Evolutionary conservation across 768 basidiomycete species (phyloP).

Genomic region (Postia placenta): DNA sequence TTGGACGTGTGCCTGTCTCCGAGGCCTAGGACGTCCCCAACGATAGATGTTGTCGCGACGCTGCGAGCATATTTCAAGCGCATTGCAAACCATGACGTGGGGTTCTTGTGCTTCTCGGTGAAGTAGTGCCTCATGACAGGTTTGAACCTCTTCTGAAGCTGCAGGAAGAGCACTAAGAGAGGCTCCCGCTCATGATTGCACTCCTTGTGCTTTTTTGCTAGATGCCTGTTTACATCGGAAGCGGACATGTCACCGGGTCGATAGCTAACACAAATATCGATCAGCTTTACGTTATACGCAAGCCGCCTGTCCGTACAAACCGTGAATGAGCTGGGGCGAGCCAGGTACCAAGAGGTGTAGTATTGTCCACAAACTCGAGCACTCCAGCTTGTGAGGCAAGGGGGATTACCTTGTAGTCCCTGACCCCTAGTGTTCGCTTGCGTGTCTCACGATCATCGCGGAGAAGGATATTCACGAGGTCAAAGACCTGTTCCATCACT

Average conservation of each 20-base stretch:
- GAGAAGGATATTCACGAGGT: slow-evolving; percentile 78
- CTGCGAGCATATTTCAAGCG: slow-evolving; percentile 86
- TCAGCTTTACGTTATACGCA: not conserved
- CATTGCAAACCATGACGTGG: slow-evolving; percentile 89
- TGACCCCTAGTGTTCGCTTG: slow-evolving; percentile 63
- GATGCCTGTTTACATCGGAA: slow-evolving; percentile 22
- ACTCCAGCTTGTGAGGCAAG: slow-evolving; percentile 76
- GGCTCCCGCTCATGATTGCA: slow-evolving; percentile 24
- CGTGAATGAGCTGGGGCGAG: slow-evolving; percentile 52
- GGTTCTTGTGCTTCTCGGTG: slow-evolving; percentile 81
- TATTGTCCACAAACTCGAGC: slow-evolving; percentile 86
- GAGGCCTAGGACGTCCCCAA: slow-evolving; percentile 87
- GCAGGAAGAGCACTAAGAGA: slow-evolving; percentile 23
- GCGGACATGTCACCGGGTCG: slow-evolving; percentile 47
- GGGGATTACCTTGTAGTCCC: slow-evolving; percentile 88
- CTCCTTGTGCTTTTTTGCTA: slow-evolving; percentile 29
- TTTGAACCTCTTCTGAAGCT: slow-evolving; percentile 38
- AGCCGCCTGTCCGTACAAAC: slow-evolving; percentile 46
- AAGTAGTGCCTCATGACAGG: slow-evolving; percentile 96
- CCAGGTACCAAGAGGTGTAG: slow-evolving; percentile 58
- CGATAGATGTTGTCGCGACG: slow-evolving; percentile 89
- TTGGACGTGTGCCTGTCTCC: slow-evolving; percentile 93
- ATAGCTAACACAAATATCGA: slow-evolving; percentile 49
- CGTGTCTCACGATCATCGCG: slow-evolving; percentile 68
- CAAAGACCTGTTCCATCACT: slow-evolving; percentile 98